Base-by-base conservation (phyloP, 371 early-diverging fungal species). In the Mortierella sp. region DNA sequence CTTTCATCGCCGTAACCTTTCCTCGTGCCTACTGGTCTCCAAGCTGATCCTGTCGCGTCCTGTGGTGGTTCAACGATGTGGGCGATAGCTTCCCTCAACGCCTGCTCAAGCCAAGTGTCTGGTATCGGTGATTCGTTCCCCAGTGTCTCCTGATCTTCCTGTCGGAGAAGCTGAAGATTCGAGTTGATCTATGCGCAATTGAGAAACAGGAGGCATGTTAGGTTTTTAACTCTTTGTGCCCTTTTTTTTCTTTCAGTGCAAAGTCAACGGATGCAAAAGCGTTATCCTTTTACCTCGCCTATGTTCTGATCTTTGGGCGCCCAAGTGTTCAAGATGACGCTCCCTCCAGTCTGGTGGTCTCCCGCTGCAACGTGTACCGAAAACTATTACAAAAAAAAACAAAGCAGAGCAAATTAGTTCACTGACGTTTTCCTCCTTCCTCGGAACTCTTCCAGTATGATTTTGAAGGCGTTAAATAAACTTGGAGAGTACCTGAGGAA, bases 301-400 rank as follows among this genome's bases (percentile, higher is more conserved):
- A 85, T 38, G 24, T 31, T 76, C 45, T 85, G 86, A n/a, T 85
- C 86, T 11, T 58, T 31, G 13, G 74, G 16, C 0, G 75, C 34
- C 86, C 86, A 85, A 0, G 65, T 70, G 26, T 85, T 85, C 52
- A 85, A 16, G 3, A 85, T 73, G 26, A 73, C 74, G n/a, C 80
- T 82, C 31, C 75, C 77, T 7, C 54, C 52, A 1, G 48, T 65
- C 4, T 74, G 26, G 26, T 34, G 55, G 26, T 58, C 13, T 65
- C 86, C 82, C 8, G 86, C 80, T 26, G 86, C 86, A 9, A 55
- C 71, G 54, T 79, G 85, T 21, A 84, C 52, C 14, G 85, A 84
- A 16, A 79, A 34, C 85, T 84, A 76, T n/a, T 16, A 10, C 6
- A 55, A 77, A 14, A 3, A 28, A 5, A 57, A 63, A 31, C 50